phyloP scores from a whole-genome alignment of 129 eudicot genomes.

The Deinandra increscens region DNA sequence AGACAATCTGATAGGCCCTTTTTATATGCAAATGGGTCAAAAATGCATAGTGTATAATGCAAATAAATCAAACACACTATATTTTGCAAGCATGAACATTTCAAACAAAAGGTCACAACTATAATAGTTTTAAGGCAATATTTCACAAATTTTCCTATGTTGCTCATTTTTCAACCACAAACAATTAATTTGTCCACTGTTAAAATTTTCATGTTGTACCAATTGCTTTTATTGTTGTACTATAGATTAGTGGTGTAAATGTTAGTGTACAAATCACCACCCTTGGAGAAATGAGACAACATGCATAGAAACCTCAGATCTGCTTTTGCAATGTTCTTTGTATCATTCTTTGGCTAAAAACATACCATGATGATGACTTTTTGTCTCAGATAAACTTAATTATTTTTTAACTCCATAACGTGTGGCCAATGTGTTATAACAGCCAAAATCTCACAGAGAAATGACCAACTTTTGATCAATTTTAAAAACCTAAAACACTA shows the following conservation, averaged over 20 bases:
- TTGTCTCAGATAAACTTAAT: background rate
- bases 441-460: conserved; percentile 14
- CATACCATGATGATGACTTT: background rate
- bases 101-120: background rate
- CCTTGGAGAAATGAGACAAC: conserved; percentile 2
- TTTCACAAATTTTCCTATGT: background rate
- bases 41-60: background rate
- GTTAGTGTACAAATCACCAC: background rate
- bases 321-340: conserved; percentile 14
- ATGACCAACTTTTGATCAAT: conserved; percentile 10
- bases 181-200: background rate
- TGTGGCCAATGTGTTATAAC: conserved; percentile 7
- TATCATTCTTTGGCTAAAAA: conserved; percentile 3
- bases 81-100: background rate
- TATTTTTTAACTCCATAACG: background rate
- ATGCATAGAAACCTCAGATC: conserved; percentile 18
- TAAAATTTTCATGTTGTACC: background rate
- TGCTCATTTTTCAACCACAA: background rate
- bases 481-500: conserved; percentile 1
- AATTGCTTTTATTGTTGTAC: background rate
- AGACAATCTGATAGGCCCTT: background rate
- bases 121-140: background rate
- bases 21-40: background rate
- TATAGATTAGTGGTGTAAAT: background rate
- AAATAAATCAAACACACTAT: conserved; percentile 7